Base-by-base conservation (phyloP, 106 monocot species). In the Phalaenopsis equestris region DNA sequence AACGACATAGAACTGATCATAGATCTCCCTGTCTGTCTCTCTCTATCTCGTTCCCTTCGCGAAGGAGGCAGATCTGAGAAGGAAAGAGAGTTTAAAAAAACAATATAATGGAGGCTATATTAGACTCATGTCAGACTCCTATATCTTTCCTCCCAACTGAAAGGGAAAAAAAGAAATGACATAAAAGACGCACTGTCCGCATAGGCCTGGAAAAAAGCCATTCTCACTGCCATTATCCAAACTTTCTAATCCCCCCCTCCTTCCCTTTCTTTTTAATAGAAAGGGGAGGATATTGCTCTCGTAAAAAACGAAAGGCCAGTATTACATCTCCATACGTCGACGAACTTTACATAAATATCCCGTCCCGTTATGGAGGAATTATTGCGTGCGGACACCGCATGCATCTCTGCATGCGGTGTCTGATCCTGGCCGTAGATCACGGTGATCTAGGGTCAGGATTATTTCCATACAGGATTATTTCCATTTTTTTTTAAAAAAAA, bases 201-300 rank as follows among this genome's bases (percentile, higher is more conserved):
- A 36, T 36, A 76, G 48, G 83, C 38, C 64, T 77, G 68, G 56
- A 75, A 67, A 30, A 75, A 75, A 83, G 76, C 70, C 84, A 85
- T 82, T 83, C 83, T 85, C 88, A 83, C 82, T 82, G 77, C 85
- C 67, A 79, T 85, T 85, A 83, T 85, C 88, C 82, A 82, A 85
- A 79, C 83, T 56, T 73, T 17, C 70, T 52, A 52, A 64, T 75
- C 82, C 79, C 56, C 78, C 58, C 18, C 18, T 41, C 57, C 41
- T 73, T 58, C 45, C 14, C 48, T 76, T 76, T 77, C 55, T 18
- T 76, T n/a, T 47, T 30, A 30, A 30, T 30, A 30, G 7, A 45
- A 45, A 48, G 7, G 11, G 10, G 10, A 47, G 1, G 0, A 3
- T 1, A 52, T 52, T 52, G 12, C 14, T 52, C 52, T 12, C 12